Base-by-base conservation (phyloP, 192 early-diverging fungal species). In the Mortierella antarctica region DNA sequence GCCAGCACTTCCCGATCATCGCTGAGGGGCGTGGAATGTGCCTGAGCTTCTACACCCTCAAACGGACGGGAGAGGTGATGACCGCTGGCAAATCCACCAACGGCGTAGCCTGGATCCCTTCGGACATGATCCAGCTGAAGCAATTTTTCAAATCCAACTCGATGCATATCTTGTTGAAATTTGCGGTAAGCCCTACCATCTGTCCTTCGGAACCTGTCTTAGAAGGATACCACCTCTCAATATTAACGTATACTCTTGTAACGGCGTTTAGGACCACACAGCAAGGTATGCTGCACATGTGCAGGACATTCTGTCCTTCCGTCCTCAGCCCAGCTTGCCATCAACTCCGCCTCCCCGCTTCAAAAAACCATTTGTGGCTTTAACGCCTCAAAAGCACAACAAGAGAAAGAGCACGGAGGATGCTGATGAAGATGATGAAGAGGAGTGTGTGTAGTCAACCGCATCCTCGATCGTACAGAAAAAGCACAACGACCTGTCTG, bases 101-200 rank as follows among this genome's bases (percentile, higher is more conserved):
- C 41, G 18, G 21, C 20, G 44, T 42, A 40, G 52, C 44, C 20
- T 71, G 69, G 69, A 62, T 71, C 42, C 50, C 69, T 12, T 55
- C 69, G 9, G 31, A 71, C 60, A 6, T 52, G 46, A 52, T 62
- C 11, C 69, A 71, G 18, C 69, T 55, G 12, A 71, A 71, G 52
- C 69, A 62, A 48, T 71, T 61, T 40, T 52, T 71, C 18, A 71
- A 56, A 62, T 71, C 69, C 48, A 21, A 56, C 60, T 71, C 60
- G 12, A 58, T 71, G n/a, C 69, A 56, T 13, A n/a, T 71, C 46
- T 39, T 62, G 40, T n/a, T 62, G 58, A 56, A 55, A 44, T 70
- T 60, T 60, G 67, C 69, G 10, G 60, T 62, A 71, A 63, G 59
- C 50, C 49, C 47, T 53, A 40, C 52, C 21, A 49, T 5, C 20